Evolutionary conservation across 2,329 filamentous ascomycete species (phyloP).

Genomic region (Colletotrichum euphorbiae): DNA sequence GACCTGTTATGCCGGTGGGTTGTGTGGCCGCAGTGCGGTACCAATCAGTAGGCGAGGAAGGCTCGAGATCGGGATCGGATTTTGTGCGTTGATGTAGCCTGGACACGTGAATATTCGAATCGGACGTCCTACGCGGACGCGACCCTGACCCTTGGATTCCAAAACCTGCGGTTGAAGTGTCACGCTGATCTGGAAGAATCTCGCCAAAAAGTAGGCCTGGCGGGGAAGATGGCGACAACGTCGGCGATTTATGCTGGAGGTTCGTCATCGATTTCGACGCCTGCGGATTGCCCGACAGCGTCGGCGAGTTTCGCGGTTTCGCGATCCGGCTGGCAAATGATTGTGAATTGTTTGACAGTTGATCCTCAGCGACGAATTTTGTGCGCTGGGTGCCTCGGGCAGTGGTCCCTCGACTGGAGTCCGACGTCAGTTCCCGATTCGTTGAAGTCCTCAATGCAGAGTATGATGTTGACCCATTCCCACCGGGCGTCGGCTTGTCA

Average conservation of each 20-base stretch:
- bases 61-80: slow-evolving; percentile 68
- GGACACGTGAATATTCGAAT: slow-evolving; percentile 72
- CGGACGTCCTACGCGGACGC: slow-evolving; percentile 73
- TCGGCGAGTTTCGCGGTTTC: slow-evolving; percentile 56
- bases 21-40: slow-evolving; percentile 58
- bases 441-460: slow-evolving; percentile 54
- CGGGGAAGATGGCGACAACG: slow-evolving; percentile 47
- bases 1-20: slow-evolving; percentile 37
- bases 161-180: slow-evolving; percentile 65
- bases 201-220: slow-evolving; percentile 80
- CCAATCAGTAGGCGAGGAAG: slow-evolving; percentile 75
- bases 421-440: slow-evolving; percentile 48
- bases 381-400: slow-evolving; percentile 53
- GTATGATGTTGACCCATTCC: slow-evolving; percentile 52
- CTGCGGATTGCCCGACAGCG: slow-evolving; percentile 49
- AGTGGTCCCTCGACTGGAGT: slow-evolving; percentile 35
- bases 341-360: slow-evolving; percentile 64
- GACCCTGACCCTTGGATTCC: slow-evolving; percentile 65
- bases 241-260: slow-evolving; percentile 45
- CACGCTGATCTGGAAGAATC: slow-evolving; percentile 70
- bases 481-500: slow-evolving; percentile 39
- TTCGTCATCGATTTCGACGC: slow-evolving; percentile 51
- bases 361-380: slow-evolving; percentile 62
- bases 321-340: slow-evolving; percentile 71
- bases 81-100: slow-evolving; percentile 63